Evolutionary conservation across 2,329 filamentous ascomycete genomes (phyloP).

Genomic region (Pezizomycotina sp.): DNA sequence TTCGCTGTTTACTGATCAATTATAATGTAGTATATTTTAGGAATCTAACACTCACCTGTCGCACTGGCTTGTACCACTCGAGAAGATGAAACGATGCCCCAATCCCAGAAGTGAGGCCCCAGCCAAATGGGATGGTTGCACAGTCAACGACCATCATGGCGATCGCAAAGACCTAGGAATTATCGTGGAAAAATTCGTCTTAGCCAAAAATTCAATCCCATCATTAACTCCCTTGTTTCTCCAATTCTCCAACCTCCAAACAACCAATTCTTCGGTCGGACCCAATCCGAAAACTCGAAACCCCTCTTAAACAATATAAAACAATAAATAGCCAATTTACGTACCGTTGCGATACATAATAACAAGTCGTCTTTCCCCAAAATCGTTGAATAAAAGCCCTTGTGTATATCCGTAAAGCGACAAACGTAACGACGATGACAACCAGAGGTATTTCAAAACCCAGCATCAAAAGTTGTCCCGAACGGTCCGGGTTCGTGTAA

Average conservation of each 20-base stretch:
- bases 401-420: constrained; percentile 12
- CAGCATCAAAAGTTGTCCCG: constrained; percentile 14
- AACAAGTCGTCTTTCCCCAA: constrained; percentile 15
- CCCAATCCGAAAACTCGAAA: no score
- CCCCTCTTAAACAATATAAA: constrained; percentile 11
- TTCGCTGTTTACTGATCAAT: no score
- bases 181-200: not conserved
- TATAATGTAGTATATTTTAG: not conserved
- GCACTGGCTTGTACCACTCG: constrained; percentile 17
- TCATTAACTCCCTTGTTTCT: constrained; percentile 10
- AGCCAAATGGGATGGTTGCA: not conserved
- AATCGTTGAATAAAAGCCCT: constrained; percentile 14
- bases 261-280: no score
- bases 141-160: not conserved
- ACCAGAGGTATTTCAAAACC: constrained; percentile 12
- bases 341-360: constrained; percentile 8
- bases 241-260: no score
- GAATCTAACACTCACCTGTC: not conserved
- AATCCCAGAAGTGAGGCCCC: constrained; percentile 18
- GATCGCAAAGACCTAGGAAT: not conserved
- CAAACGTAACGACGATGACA: constrained; percentile 4
- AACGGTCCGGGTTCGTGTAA: constrained; percentile 15
- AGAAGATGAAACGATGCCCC: no score
- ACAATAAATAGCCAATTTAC: not conserved
- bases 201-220: constrained; percentile 17